A percentile compares a stretch with the other conserved stretches of the same genome.
Conservation (phyloP, 768 basidiomycete genomes). For the Rhodotorula babjevae region DNA sequence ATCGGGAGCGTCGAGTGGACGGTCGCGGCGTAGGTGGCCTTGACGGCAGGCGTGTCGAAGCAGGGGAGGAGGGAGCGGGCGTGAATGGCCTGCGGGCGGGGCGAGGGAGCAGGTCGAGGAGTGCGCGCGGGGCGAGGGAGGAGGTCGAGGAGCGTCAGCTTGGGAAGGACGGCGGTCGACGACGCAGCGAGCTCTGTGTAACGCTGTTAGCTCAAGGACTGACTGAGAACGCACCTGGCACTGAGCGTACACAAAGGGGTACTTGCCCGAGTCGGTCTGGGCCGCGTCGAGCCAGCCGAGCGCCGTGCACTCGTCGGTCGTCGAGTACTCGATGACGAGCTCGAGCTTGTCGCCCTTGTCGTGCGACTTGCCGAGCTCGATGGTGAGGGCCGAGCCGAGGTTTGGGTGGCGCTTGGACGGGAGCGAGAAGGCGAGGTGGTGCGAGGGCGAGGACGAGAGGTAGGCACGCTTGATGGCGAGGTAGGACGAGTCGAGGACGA, state of each 20-base stretch:
- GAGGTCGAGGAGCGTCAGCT: neutral
- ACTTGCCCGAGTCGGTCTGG: conserved; percentile 51
- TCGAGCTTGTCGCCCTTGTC: conserved; percentile 51
- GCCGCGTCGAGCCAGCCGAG: conserved; percentile 83
- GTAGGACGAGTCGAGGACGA: conserved; percentile 65
- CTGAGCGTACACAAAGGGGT: conserved; percentile 86
- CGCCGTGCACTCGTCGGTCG: conserved; percentile 68
- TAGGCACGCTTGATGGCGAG: conserved; percentile 59
- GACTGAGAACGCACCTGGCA: conserved; percentile 57
- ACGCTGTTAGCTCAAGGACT: conserved; percentile 65
- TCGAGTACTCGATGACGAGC: conserved; percentile 62
- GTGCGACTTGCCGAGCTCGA: conserved; percentile 54
- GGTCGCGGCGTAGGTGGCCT: conserved; percentile 81
- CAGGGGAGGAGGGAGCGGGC: conserved; percentile 22
- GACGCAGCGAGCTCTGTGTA: conserved; percentile 47
- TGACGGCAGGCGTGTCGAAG: conserved; percentile 77
- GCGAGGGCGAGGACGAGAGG: conserved; percentile 52
- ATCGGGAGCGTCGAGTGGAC: conserved; percentile 76
- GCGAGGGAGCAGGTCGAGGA: no score
- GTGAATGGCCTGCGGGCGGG: conserved; percentile 24
- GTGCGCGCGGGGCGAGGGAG: no score
- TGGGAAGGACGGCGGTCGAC: no score
- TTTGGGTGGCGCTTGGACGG: conserved; percentile 58
- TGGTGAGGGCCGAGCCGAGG: conserved; percentile 70
- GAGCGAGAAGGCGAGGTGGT: conserved; percentile 53